phyloP scores from a whole-genome alignment of 805 yeast genomes.

The Candida takata region DNA sequence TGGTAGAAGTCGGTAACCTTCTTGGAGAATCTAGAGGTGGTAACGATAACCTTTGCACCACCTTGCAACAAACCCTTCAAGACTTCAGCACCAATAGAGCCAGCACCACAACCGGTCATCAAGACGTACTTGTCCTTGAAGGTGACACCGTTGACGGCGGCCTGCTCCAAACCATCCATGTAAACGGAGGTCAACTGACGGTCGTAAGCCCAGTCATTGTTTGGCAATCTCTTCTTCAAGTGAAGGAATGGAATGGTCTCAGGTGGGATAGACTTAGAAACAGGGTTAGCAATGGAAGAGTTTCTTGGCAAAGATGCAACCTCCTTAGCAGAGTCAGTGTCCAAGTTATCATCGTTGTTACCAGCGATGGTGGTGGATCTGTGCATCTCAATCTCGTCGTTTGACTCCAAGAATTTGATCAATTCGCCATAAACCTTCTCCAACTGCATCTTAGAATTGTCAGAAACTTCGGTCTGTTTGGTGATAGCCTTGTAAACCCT shows the following conservation, averaged over 20 bases:
- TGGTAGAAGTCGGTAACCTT: slow-evolving; percentile 95
- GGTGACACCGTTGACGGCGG: slow-evolving; percentile 90
- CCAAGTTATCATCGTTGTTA: slow-evolving; percentile 41
- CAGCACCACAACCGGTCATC: slow-evolving; percentile 98
- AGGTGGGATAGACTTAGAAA: slow-evolving; percentile 64
- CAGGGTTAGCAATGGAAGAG: slow-evolving; percentile 64
- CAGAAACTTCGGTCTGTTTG: slow-evolving; percentile 56
- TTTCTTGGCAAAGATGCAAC: slow-evolving; percentile 77
- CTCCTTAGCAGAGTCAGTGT: slow-evolving; percentile 58
- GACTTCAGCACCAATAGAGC: slow-evolving; percentile 97
- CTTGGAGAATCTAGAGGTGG: slow-evolving; percentile 93
- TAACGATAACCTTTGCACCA: slow-evolving; percentile 95
- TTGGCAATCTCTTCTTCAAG: slow-evolving; percentile 66
- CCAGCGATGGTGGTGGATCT: slow-evolving; percentile 53
- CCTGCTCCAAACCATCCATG: slow-evolving; percentile 86
- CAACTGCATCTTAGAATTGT: slow-evolving; percentile 62
- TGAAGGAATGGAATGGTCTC: slow-evolving; percentile 94
- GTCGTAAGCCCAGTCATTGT: slow-evolving; percentile 82
- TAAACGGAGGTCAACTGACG: slow-evolving; percentile 67
- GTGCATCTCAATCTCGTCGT: slow-evolving; percentile 64
- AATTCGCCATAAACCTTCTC: slow-evolving; percentile 66
- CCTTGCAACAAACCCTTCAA: slow-evolving; percentile 92
- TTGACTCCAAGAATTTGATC: slow-evolving; percentile 58
- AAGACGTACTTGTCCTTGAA: slow-evolving; percentile 84
- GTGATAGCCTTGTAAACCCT: slow-evolving; percentile 76